Conservation (phyloP, 768 basidiomycete genomes). For the Galerina marginata region DNA sequence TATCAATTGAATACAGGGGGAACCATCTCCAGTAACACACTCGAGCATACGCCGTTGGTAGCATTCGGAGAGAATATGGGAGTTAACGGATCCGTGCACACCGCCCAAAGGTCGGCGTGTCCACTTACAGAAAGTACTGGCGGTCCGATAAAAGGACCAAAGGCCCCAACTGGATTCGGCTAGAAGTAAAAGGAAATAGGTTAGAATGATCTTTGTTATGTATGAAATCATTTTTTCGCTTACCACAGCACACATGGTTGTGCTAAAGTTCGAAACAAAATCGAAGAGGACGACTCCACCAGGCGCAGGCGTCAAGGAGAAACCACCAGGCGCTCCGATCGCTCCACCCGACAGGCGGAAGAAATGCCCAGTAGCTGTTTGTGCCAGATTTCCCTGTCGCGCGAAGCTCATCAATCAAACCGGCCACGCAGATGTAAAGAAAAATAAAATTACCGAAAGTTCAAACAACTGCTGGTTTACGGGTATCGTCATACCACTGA, state of each 20-base stretch:
- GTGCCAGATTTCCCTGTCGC: neutral
- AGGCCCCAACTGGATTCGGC: conserved; percentile 17
- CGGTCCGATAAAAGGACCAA: conserved; percentile 23
- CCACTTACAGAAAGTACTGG: conserved; percentile 19
- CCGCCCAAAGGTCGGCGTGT: conserved; percentile 13
- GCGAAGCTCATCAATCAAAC: too few relatives aligned
- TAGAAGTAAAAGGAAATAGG: neutral
- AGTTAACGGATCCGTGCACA: conserved; percentile 3
- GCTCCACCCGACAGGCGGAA: conserved; percentile 3
- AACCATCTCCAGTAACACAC: conserved; percentile 9
- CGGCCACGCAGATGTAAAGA: neutral
- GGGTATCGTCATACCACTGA: conserved; percentile 1
- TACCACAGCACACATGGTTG: conserved; percentile 1
- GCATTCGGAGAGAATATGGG: conserved; percentile 6
- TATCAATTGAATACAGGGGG: neutral
- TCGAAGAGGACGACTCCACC: neutral
- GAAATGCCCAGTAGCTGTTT: neutral
- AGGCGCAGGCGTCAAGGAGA: neutral
- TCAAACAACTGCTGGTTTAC: conserved; percentile 6
- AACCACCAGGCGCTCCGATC: neutral
- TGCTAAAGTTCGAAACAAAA: neutral
- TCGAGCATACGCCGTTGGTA: conserved; percentile 2
- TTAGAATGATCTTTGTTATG: too few relatives aligned
- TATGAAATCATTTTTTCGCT: neutral
- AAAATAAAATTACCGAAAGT: neutral